Base-by-base conservation (phyloP, 148 eudicot genomes). In the Beta vulgaris region DNA sequence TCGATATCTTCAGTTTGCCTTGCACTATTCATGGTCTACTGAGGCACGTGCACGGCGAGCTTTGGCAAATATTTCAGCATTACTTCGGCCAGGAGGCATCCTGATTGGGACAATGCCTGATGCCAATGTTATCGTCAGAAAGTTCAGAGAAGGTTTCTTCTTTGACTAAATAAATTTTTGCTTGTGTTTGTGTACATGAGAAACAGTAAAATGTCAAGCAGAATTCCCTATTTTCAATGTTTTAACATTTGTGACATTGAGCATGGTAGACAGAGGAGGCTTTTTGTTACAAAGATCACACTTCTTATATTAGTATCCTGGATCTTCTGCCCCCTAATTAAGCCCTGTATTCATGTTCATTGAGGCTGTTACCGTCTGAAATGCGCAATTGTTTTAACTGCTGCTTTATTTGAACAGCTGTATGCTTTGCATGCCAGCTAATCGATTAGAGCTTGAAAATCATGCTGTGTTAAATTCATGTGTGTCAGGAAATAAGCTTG, bases 11-110 rank as follows among this genome's bases (percentile, higher is more conserved):
- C 90, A 95, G 99, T 95, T 95, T 89, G 99, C 99, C 43, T 81
- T 95, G 98, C 99, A 95, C 83, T 95, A 95, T 77, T 95, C 99
- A 40, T 95, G 99, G 99, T 92, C 99, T 73, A 95, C 98, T 44
- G 98, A 92, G 89, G 92, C 97, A 81, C 99, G 98, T 77, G 99
- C 99, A 65, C 87, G 99, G 54, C 85, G 91, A 80, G 98, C 99
- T 74, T 84, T 95, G 84, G 96, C 96, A 46, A 95, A 95, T 85
- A 94, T 95, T 75, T 92, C 99, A 69, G 89, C 94, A 74, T 89
- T 95, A 73, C 98, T 95, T 82, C 89, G 97, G 21, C 99, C 99
- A 36, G 99, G 99, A 62, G 99, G 99, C 82, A 85, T 82, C 75
- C 84, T 95, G 76, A 95, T 95, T 84, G 99, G 99, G 70, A 95